phyloP scores from a whole-genome alignment of 768 basidiomycete genomes.

The Rossbeevera mucosa region DNA sequence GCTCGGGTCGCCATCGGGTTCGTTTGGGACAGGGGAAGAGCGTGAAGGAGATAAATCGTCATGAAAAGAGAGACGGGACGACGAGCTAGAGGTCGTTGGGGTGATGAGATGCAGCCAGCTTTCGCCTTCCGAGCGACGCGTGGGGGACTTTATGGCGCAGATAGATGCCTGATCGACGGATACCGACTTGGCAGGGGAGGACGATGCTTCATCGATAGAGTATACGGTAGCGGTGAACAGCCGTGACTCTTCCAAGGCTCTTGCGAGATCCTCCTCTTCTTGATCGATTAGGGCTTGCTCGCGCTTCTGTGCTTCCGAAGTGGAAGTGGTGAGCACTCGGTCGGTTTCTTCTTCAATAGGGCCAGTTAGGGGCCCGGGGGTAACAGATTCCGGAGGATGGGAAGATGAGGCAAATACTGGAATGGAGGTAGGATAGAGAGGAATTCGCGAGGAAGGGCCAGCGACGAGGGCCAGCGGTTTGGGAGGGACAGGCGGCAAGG shows the following conservation, averaged over 20 bases:
- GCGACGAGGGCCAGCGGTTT: constrained; percentile 29
- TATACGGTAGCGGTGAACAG: constrained; percentile 14
- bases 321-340: constrained; percentile 44
- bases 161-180: constrained; percentile 16
- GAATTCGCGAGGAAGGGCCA: constrained; percentile 20
- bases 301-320: constrained; percentile 34
- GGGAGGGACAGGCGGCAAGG: constrained; percentile 38
- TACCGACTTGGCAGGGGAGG: constrained; percentile 5
- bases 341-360: constrained; percentile 45
- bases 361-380: constrained; percentile 13
- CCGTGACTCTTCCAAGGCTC: constrained; percentile 57
- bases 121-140: constrained; percentile 23
- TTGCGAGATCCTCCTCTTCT: constrained; percentile 65
- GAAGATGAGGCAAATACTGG: constrained; percentile 14
- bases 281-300: constrained; percentile 24
- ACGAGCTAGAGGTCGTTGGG: constrained; percentile 21
- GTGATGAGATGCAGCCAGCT: constrained; percentile 32
- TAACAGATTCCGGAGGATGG: constrained; percentile 1
- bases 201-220: constrained; percentile 3
- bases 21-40: constrained; percentile 19
- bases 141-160: constrained; percentile 11
- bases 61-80: constrained; percentile 14
- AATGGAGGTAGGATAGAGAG: constrained; percentile 33
- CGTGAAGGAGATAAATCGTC: constrained; percentile 29
- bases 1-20: not conserved